Base-by-base conservation (phyloP, 192 early-diverging fungal genomes). In the Coemansia sp. region DNA sequence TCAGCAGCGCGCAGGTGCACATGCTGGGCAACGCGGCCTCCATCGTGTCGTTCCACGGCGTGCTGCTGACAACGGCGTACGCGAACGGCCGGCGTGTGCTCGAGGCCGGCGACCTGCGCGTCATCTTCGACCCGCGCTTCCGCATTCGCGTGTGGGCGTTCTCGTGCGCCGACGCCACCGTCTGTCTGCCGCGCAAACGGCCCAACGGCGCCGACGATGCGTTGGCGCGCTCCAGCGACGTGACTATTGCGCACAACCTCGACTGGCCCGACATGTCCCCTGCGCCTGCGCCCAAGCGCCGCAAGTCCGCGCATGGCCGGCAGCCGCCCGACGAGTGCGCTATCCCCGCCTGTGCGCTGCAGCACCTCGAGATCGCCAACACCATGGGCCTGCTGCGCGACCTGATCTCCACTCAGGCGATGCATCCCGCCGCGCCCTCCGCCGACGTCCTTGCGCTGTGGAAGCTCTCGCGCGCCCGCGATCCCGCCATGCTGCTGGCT, bases 141-240 rank as follows among this genome's bases (percentile, higher is more conserved):
- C 61, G 63, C 21, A 82, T 82, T 18, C 79, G 74, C 26, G 41
- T 77, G 9, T 82, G 79, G 79, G 75, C 79, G 0, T 82, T 82
- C 19, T 44, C 64, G 6, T 62, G 75, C 0, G 38, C 19, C 12
- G 79, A 77, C 4, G 62, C 79, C 21, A 69, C 61, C 1, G 60
- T 74, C 3, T 68, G 68, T 19, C 42, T 77, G 68, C 71, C 79
- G 23, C 71, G 79, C 56, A 74, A 74, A 23, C 74, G 79, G 13
- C 65, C 75, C 7, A 60, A 41, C 37, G 68, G 50, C 9, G 42
- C 75, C 6, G 79, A 82, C 26, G 71, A 81, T 23, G 64, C 71
- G 21, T 52, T 65, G 52, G 58, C 57, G 13, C 71, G 75, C n/a
- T 68, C 63, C 1, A 40, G 52, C 47, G 79, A 82, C 10, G 71